A percentile compares a stretch with the other conserved stretches of the same genome.
phyloP scores from a whole-genome alignment of 495 filamentous ascomycete genomes.

The Penicillium argentinense region DNA sequence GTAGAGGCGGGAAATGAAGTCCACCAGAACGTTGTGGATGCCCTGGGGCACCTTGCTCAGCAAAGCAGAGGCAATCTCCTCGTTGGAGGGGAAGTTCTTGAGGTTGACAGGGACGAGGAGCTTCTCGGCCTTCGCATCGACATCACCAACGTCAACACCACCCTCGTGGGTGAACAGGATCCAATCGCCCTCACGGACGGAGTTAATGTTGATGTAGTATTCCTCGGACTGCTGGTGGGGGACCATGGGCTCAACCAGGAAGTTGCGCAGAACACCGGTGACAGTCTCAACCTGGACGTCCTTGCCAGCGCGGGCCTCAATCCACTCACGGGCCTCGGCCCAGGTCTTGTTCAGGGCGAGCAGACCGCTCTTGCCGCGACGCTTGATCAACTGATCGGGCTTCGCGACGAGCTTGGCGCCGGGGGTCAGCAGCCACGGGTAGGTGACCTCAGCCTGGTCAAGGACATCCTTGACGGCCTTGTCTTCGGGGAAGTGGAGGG shows the following conservation, averaged over 20 bases:
- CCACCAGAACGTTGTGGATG: slow-evolving; percentile 94
- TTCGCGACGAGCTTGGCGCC: slow-evolving; percentile 96
- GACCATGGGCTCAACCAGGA: slow-evolving; percentile 98
- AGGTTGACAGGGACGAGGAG: slow-evolving; percentile 96
- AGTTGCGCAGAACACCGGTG: slow-evolving; percentile 83
- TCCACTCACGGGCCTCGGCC: slow-evolving; percentile 89
- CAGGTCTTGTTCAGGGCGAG: slow-evolving; percentile 97
- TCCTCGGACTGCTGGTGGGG: slow-evolving; percentile 84
- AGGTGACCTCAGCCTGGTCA: slow-evolving; percentile 91
- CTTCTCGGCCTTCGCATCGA: slow-evolving; percentile 98
- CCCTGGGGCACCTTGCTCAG: slow-evolving; percentile 93
- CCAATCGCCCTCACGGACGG: slow-evolving; percentile 93
- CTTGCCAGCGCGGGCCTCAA: slow-evolving; percentile 89
- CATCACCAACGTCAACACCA: slow-evolving; percentile 99
- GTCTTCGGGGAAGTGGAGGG: slow-evolving; percentile 90
- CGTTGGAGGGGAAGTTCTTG: slow-evolving; percentile 91
- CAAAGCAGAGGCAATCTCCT: slow-evolving; percentile 79
- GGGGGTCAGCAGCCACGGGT: slow-evolving; percentile 83
- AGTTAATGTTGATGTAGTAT: slow-evolving; percentile 99
- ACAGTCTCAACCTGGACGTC: slow-evolving; percentile 88
- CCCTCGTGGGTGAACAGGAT: slow-evolving; percentile 99
- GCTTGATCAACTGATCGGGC: slow-evolving; percentile 99
- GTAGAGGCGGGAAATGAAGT: slow-evolving; percentile 94
- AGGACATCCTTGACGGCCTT: slow-evolving; percentile 79
- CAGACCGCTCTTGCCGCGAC: slow-evolving; percentile 96